Percentiles rank a stretch among this genome's conserved stretches.
phyloP scores from a whole-genome alignment of 352 stramenopile genomes.

The Pilasporangium apinafurcum region DNA sequence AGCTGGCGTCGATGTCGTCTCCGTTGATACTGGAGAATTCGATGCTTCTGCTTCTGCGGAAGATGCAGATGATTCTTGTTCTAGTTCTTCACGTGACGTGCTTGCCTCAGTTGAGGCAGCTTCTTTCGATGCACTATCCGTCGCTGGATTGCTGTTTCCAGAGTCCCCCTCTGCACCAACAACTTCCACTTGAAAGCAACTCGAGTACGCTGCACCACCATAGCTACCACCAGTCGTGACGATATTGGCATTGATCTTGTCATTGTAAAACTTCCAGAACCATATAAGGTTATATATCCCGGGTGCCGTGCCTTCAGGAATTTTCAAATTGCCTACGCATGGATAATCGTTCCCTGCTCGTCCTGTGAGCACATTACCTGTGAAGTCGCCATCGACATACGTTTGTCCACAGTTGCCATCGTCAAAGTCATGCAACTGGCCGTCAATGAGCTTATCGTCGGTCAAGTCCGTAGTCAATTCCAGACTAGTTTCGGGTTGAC shows the following conservation, averaged over 20 bases:
- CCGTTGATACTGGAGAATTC: not conserved
- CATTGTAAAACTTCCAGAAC: constrained; percentile 71
- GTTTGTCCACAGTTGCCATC: constrained; percentile 55
- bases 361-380: constrained; percentile 25
- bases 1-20: not conserved
- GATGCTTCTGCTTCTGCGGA: not conserved
- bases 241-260: constrained; percentile 35
- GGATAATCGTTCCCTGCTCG: constrained; percentile 44
- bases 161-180: not conserved
- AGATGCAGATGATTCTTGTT: not conserved
- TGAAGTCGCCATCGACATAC: constrained; percentile 29
- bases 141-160: not conserved
- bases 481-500: constrained; percentile 24
- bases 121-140: not conserved
- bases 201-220: constrained; percentile 52
- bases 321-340: constrained; percentile 39
- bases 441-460: constrained; percentile 46
- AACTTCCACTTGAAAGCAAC: constrained; percentile 59
- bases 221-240: constrained; percentile 34
- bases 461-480: constrained; percentile 41
- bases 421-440: constrained; percentile 61
- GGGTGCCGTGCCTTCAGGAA: constrained; percentile 31
- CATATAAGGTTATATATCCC: constrained; percentile 63
- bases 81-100: not conserved
- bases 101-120: not conserved